Conservation (phyloP, 768 basidiomycete species). For the Suillus tomentosus region DNA sequence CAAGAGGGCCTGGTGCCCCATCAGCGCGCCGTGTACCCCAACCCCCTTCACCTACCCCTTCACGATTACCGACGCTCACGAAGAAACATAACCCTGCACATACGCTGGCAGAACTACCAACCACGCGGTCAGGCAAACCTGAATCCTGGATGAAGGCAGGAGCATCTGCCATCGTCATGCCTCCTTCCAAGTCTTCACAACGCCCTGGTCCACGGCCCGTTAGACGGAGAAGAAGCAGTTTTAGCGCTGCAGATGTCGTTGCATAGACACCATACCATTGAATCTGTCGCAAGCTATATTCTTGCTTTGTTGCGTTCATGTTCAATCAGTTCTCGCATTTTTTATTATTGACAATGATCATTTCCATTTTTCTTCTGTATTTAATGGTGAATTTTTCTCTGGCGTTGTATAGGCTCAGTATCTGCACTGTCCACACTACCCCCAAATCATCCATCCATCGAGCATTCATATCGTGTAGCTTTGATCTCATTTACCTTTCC, state of each 20-base stretch:
- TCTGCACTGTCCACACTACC: conserved; percentile 18
- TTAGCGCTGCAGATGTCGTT: conserved; percentile 84
- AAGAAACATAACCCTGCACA: conserved; percentile 48
- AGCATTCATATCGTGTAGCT: conserved; percentile 7
- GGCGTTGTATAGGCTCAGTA: conserved; percentile 35
- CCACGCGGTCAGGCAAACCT: conserved; percentile 39
- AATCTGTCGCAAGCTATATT: conserved; percentile 11
- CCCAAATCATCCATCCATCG: conserved; percentile 10
- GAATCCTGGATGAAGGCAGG: conserved; percentile 82
- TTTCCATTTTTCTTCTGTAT: conserved; percentile 23
- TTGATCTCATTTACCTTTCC: conserved; percentile 10
- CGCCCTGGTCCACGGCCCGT: conserved; percentile 75
- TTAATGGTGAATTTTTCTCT: conserved; percentile 29
- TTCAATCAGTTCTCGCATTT: conserved; percentile 9
- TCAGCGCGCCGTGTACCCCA: conserved; percentile 40
- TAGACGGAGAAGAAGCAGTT: conserved; percentile 80
- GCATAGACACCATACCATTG: conserved; percentile 45
- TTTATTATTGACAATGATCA: conserved; percentile 13
- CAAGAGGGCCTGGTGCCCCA: conserved; percentile 32
- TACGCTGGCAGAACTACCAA: conserved; percentile 54
- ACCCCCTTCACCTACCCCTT: conserved; percentile 66
- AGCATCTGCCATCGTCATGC: conserved; percentile 65
- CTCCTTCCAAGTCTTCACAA: conserved; percentile 64
- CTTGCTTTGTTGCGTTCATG: conserved; percentile 19
- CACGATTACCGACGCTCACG: conserved; percentile 73